phyloP scores from a whole-genome alignment of 208 protist genomes.

The Wallacemonas sp. region DNA sequence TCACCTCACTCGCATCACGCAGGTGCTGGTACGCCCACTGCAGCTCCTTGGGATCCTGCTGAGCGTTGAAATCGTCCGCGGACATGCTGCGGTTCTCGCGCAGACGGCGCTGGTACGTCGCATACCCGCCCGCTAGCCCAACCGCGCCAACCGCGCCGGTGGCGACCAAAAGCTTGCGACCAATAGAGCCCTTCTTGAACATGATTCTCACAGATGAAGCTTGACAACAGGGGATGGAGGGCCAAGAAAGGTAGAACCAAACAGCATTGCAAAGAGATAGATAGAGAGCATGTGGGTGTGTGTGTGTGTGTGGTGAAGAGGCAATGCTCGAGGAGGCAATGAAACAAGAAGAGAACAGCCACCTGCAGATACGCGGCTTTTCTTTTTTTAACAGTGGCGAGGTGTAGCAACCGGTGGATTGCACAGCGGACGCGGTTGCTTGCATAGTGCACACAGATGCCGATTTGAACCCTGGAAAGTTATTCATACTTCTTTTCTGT shows the following conservation, averaged over 20 bases:
- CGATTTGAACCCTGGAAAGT: no score
- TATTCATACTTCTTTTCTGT: no score
- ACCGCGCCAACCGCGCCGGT: slow-evolving; percentile 30
- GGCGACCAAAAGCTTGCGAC: slow-evolving; percentile 44
- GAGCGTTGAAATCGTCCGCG: slow-evolving; percentile 76
- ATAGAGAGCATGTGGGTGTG: no score
- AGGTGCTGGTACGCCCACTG: slow-evolving; percentile 52
- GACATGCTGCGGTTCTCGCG: slow-evolving; percentile 76
- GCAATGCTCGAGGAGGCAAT: neutral
- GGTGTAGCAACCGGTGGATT: slow-evolving; percentile 15
- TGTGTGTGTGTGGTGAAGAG: no score
- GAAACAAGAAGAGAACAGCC: neutral
- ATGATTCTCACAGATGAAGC: slow-evolving; percentile 31
- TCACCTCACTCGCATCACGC: slow-evolving; percentile 35
- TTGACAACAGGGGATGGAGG: no score
- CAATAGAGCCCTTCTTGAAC: slow-evolving; percentile 50
- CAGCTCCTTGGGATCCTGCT: slow-evolving; percentile 60
- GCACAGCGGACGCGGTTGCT: slow-evolving; percentile 27
- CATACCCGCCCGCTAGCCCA: slow-evolving; percentile 55
- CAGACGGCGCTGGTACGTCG: slow-evolving; percentile 75
- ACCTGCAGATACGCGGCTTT: neutral
- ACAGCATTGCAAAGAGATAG: neutral
- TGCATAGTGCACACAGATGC: no score
- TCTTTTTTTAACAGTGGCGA: neutral
- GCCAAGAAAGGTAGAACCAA: neutral